Conservation (phyloP, 2,329 filamentous ascomycete species). For the Ceratocystis lukuohia region DNA sequence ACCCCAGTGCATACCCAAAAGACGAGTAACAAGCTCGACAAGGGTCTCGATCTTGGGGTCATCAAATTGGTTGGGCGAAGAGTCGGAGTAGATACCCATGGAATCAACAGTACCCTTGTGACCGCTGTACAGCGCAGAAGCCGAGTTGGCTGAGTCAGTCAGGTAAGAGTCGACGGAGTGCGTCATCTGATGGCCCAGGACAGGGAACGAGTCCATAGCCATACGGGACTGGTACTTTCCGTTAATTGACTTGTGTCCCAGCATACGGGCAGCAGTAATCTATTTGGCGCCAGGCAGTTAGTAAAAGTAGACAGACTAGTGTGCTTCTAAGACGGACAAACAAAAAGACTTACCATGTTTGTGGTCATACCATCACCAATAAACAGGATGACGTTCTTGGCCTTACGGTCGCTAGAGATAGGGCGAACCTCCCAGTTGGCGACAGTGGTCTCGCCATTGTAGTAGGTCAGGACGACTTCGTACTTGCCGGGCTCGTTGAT, state of each 20-base stretch:
- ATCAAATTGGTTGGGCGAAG: conserved; percentile 57
- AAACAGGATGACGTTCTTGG: conserved; percentile 77
- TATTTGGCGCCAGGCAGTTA: conserved; percentile 17
- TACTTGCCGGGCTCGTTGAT: conserved; percentile 71
- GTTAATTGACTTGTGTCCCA: conserved; percentile 72
- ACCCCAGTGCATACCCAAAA: conserved; percentile 48
- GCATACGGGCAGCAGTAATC: conserved; percentile 64
- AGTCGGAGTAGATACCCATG: conserved; percentile 66
- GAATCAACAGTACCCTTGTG: conserved; percentile 78
- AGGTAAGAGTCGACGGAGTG: conserved; percentile 77
- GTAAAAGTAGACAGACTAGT: neutral
- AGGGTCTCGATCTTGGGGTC: conserved; percentile 81
- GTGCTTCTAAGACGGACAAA: neutral
- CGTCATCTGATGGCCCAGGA: conserved; percentile 81
- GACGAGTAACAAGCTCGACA: conserved; percentile 60
- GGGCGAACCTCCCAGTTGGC: conserved; percentile 68
- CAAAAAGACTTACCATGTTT: conserved; percentile 41
- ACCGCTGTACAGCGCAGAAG: conserved; percentile 66
- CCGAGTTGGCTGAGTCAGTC: conserved; percentile 76
- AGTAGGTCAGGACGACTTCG: conserved; percentile 62
- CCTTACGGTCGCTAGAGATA: conserved; percentile 53
- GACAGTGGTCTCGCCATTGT: conserved; percentile 54
- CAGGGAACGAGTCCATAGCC: conserved; percentile 69
- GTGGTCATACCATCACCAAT: conserved; percentile 63
- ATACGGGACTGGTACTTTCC: conserved; percentile 67